Percentiles rank a stretch among this genome's conserved stretches.
These are phyloP conservation scores for Pseudevernia furfuracea DNA, from an alignment of 495 filamentous ascomycete genomes.

Conservation along the genomic window DNA sequence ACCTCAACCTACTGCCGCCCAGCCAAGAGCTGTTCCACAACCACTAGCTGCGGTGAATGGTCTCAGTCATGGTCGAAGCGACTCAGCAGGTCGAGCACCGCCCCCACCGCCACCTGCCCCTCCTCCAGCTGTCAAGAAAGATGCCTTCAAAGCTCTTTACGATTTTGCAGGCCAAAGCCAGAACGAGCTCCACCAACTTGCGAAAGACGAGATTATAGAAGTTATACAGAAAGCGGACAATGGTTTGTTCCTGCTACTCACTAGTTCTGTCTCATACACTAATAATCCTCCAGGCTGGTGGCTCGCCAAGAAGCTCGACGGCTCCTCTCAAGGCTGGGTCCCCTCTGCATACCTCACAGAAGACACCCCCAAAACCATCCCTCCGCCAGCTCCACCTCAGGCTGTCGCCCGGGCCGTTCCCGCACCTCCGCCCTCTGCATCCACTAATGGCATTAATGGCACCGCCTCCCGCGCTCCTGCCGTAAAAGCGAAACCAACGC, in stretches of 20 bases:
- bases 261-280: slow-evolving; percentile 20
- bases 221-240: slow-evolving; percentile 84
- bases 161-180: slow-evolving; percentile 72
- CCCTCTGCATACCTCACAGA: slow-evolving; percentile 91
- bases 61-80: slow-evolving; percentile 43
- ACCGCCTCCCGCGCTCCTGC: slow-evolving; percentile 35
- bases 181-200: slow-evolving; percentile 72
- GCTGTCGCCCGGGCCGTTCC: slow-evolving; percentile 47
- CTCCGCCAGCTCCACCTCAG: slow-evolving; percentile 50
- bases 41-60: slow-evolving; percentile 43
- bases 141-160: slow-evolving; percentile 76
- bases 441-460: slow-evolving; percentile 39
- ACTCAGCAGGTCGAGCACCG: slow-evolving; percentile 48
- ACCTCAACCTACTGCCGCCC: slow-evolving; percentile 41
- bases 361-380: slow-evolving; percentile 45
- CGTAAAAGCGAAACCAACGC: slow-evolving; percentile 59
- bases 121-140: slow-evolving; percentile 59
- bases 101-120: slow-evolving; percentile 62
- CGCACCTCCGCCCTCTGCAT: slow-evolving; percentile 40
- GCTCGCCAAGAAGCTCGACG: slow-evolving; percentile 65
- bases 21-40: slow-evolving; percentile 36
- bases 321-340: slow-evolving; percentile 74
- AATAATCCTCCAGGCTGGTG: slow-evolving; percentile 69
- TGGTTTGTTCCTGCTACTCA: slow-evolving; percentile 49
- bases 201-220: slow-evolving; percentile 69